Base-by-base conservation (phyloP, 345 rosid species). In the Abelmoschus esculentus region DNA sequence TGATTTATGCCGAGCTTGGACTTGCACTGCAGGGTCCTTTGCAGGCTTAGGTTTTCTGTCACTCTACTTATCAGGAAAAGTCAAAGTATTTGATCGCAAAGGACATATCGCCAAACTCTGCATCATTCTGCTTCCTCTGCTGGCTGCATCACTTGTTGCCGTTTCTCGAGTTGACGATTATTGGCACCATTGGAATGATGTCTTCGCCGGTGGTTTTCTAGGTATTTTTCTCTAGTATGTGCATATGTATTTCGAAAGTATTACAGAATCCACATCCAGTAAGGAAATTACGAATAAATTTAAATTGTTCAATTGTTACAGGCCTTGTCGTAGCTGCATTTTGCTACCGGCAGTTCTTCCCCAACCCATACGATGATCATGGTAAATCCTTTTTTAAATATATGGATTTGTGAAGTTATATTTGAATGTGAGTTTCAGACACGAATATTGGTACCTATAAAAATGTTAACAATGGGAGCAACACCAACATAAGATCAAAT, bases 111-210 rank as follows among this genome's bases (percentile, higher is more conserved):
- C 91, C 5, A 92, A 88, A 78, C 88, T 90, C 6, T 92, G 96
- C 77, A 49, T 90, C 5, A 76, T 86, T 11, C 13, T 88, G 59
- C 75, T 86, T 47, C 98, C 96, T 22, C 72, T 88, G 3, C 88
- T 92, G 0, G 81, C 74, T 0, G 93, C 96, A 60, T 81, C 90
- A 44, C 96, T 92, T 3, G 89, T 92, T 10, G 96, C 83, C 26
- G 40, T 90, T 62, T 92, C 98, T 17, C 90, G 96, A 19, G 95
- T 92, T 29, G 92, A 86, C 79, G 96, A 92, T 76, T 90, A 92
- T 32, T 76, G 89, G 92, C 98, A 90, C 62, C 96, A 92, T 19
- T 92, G 96, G 98, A 86, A 88, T 57, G 96, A 90, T 55, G 96
- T 92, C 17, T 86, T 90, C 26, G 87, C 90, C 6, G 98, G 96